phyloP scores from a whole-genome alignment of 345 rosid species.

The Rhodomyrtus tomentosa region DNA sequence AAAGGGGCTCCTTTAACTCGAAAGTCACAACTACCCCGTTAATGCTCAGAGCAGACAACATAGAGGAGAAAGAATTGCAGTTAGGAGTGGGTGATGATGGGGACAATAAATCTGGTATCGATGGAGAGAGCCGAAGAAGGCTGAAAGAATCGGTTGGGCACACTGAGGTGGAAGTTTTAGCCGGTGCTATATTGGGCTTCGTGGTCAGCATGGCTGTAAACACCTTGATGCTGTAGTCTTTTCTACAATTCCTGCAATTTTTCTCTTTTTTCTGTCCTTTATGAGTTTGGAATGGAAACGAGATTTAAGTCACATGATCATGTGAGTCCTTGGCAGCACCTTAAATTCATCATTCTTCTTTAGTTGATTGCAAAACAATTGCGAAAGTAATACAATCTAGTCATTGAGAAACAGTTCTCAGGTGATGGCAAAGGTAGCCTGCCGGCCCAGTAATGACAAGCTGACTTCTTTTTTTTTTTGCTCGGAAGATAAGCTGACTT shows the following conservation, averaged over 20 bases:
- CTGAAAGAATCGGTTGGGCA: slow-evolving; percentile 85
- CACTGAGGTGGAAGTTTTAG: slow-evolving; percentile 73
- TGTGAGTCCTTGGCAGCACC: neutral
- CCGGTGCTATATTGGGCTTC: slow-evolving; percentile 71
- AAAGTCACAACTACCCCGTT: slow-evolving; percentile 1
- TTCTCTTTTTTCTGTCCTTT: neutral
- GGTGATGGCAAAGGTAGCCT: neutral
- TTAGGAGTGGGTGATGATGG: neutral
- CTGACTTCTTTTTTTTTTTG: too few relatives aligned
- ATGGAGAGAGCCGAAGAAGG: neutral
- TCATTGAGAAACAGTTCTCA: neutral
- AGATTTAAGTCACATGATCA: neutral
- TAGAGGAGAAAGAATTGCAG: neutral
- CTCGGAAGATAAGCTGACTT: neutral
- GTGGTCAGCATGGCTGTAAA: slow-evolving; percentile 41
- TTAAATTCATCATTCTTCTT: neutral
- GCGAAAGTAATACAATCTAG: neutral
- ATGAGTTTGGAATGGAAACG: neutral
- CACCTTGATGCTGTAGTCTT: neutral
- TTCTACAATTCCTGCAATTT: neutral
- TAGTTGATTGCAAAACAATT: neutral
- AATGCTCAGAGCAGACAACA: slow-evolving; percentile 1
- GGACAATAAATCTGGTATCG: neutral
- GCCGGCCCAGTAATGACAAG: neutral
- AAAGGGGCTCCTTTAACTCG: slow-evolving; percentile 4